Base-by-base conservation (phyloP, 2,329 filamentous ascomycete genomes). In the Ramularia collo-cygni region DNA sequence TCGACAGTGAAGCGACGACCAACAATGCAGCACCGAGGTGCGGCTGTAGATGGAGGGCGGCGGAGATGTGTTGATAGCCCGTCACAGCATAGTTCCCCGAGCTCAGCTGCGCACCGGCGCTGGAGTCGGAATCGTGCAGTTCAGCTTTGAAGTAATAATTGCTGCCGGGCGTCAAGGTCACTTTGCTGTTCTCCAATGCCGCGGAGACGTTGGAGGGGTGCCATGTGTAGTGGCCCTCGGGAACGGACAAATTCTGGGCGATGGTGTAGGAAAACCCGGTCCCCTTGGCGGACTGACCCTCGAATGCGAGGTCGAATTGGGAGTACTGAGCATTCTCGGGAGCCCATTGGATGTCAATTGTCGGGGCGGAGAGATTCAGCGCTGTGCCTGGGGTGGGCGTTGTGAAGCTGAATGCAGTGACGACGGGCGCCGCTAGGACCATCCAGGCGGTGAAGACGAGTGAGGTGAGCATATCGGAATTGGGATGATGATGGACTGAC, bases 301-400 rank as follows among this genome's bases (percentile, higher is more conserved):
- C 5, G n/a, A 31, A 31, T 17, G n/a, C n/a, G n/a, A 31, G n/a
- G 28, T 31, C n/a, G 28, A 17, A 8, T n/a, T 14, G 6, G n/a
- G 28, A 17, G n/a, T 14, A 31, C 15, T 31, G 28, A 13, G 28
- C n/a, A 8, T 8, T 31, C 6, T 17, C 15, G n/a, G n/a, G 8
- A 6, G n/a, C n/a, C 28, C 28, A 31, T n/a, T 31, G n/a, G 28
- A 31, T 31, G 28, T 31, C 28, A 31, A 31, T 31, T 8, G n/a
- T 31, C n/a, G 28, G n/a, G n/a, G 28, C 28, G 5, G 28, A 31
- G 15, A 31, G 28, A 17, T 31, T 31, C 28, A 31, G n/a, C 15
- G 28, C n/a, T 13, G 28, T 31, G n/a, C 28, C 28, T 14, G 6
- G 28, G 15, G 6, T 17, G 5, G 28, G 28, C n/a, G 28, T 8